Evolutionary conservation across 2,329 filamentous ascomycete genomes (phyloP).

Genomic region (Paecilomyces dactylethromorphus): DNA sequence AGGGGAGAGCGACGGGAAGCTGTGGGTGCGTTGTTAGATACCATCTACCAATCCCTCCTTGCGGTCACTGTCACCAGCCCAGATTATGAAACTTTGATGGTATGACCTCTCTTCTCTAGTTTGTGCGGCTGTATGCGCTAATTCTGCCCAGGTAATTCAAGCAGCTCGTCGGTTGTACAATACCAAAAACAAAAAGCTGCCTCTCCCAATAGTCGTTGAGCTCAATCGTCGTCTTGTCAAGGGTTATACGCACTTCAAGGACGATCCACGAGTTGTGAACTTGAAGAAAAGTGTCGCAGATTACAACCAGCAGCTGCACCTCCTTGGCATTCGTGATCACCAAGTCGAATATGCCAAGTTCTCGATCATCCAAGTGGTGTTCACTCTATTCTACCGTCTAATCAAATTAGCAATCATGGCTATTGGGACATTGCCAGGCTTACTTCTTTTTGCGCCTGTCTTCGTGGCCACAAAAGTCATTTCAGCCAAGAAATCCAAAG

Average conservation of each 20-base stretch:
- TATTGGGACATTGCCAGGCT: slow-evolving; percentile 75
- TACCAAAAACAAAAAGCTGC: slow-evolving; percentile 86
- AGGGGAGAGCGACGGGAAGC: slow-evolving; percentile 78
- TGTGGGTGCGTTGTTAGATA: slow-evolving; percentile 77
- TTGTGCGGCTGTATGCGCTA: slow-evolving; percentile 13
- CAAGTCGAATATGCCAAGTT: slow-evolving; percentile 89
- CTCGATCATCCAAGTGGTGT: slow-evolving; percentile 67
- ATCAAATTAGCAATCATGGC: slow-evolving; percentile 70
- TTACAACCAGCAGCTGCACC: slow-evolving; percentile 81
- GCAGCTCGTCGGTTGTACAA: slow-evolving; percentile 90
- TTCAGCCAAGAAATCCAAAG: slow-evolving; percentile 72
- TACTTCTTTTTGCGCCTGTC: slow-evolving; percentile 80
- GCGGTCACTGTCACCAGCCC: slow-evolving; percentile 87
- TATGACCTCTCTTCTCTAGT: slow-evolving; percentile 21
- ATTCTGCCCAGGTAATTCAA: slow-evolving; percentile 63
- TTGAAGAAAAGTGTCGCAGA: slow-evolving; percentile 69
- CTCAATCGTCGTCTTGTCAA: slow-evolving; percentile 85
- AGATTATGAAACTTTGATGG: slow-evolving; percentile 93
- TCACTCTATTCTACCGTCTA: slow-evolving; percentile 72
- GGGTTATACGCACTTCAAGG: slow-evolving; percentile 87
- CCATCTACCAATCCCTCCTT: slow-evolving; percentile 75
- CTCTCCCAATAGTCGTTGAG: slow-evolving; percentile 86
- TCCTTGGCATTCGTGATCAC: slow-evolving; percentile 84
- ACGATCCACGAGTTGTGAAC: slow-evolving; percentile 73
- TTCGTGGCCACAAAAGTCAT: slow-evolving; percentile 80